Conservation (phyloP, 139 green algal species). For the Volvox africanus region DNA sequence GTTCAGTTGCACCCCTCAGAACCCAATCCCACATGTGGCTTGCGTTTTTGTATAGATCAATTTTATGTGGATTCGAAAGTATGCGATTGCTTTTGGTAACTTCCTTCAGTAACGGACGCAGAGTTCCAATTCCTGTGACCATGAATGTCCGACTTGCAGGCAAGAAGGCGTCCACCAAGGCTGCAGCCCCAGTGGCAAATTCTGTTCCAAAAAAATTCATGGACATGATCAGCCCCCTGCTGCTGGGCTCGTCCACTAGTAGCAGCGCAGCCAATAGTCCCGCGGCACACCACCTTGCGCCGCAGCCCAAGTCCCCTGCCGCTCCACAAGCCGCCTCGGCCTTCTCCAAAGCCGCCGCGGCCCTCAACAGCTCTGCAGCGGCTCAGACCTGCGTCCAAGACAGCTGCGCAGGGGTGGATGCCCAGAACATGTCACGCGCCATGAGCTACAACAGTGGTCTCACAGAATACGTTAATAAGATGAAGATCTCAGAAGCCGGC, state of each 20-base stretch:
- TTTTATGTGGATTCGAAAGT: too few relatives aligned
- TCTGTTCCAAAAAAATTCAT: conserved; percentile 53
- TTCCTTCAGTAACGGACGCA: too few relatives aligned
- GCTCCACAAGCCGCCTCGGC: background rate
- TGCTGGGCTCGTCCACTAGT: conserved; percentile 35
- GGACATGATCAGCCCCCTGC: conserved; percentile 56
- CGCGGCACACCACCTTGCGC: background rate
- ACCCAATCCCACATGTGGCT: too few relatives aligned
- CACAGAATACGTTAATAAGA: conserved; percentile 55
- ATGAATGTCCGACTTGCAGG: background rate
- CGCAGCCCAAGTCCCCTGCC: background rate
- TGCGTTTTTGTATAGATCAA: too few relatives aligned
- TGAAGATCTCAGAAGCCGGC: conserved; percentile 50
- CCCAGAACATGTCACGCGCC: conserved; percentile 26
- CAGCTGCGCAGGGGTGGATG: background rate
- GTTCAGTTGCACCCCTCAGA: too few relatives aligned
- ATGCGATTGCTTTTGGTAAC: too few relatives aligned
- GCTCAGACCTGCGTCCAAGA: background rate
- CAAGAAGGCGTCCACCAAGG: conserved; percentile 33
- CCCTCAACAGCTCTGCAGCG: background rate
- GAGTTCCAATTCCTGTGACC: too few relatives aligned
- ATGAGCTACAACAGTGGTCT: conserved; percentile 40
- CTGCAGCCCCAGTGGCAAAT: background rate
- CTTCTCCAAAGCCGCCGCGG: conserved; percentile 40
- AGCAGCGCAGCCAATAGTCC: conserved; percentile 38